A percentile compares a stretch with the other conserved stretches of the same genome.
These are phyloP conservation scores for Penicillium oxalicum DNA, from an alignment of 2,329 filamentous ascomycete species.

Conservation along the genomic window DNA sequence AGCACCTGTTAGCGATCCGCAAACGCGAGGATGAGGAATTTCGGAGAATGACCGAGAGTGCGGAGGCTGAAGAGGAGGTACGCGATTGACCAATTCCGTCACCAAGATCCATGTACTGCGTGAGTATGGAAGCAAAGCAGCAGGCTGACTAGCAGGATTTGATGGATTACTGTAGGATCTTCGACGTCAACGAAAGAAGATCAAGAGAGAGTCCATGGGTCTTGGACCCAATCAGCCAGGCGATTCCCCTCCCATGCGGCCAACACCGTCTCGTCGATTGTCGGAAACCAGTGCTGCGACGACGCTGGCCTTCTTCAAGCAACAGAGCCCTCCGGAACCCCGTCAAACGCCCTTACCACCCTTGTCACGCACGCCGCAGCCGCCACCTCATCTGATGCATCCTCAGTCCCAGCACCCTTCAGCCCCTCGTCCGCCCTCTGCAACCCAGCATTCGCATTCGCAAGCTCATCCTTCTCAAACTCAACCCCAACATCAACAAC, in stretches of 20 bases:
- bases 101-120: too few species aligned
- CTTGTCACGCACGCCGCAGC: slow-evolving; percentile 21
- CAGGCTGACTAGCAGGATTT: not conserved
- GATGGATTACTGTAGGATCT: slow-evolving; percentile 25
- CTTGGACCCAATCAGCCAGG: slow-evolving; percentile 28
- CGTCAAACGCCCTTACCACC: slow-evolving; percentile 26
- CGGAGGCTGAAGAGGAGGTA: slow-evolving; percentile 39
- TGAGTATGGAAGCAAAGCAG: not conserved
- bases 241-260: slow-evolving; percentile 35
- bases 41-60: slow-evolving; percentile 35
- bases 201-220: slow-evolving; percentile 40
- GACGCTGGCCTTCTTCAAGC: slow-evolving; percentile 38
- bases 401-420: slow-evolving; percentile 14
- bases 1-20: slow-evolving; percentile 32
- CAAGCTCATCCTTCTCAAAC: not conserved
- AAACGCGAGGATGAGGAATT: slow-evolving; percentile 40
- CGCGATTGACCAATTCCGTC: slow-evolving; percentile 2
- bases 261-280: slow-evolving; percentile 34
- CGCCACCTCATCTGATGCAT: slow-evolving; percentile 19
- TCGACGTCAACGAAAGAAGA: slow-evolving; percentile 34
- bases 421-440: slow-evolving; percentile 3
- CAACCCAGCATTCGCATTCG: too few species aligned
- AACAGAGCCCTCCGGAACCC: slow-evolving; percentile 37
- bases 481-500: slow-evolving; percentile 1
- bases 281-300: slow-evolving; percentile 39